Evolutionary conservation across 208 protist genomes (phyloP).

Genomic region (Leishmania mexicana): DNA sequence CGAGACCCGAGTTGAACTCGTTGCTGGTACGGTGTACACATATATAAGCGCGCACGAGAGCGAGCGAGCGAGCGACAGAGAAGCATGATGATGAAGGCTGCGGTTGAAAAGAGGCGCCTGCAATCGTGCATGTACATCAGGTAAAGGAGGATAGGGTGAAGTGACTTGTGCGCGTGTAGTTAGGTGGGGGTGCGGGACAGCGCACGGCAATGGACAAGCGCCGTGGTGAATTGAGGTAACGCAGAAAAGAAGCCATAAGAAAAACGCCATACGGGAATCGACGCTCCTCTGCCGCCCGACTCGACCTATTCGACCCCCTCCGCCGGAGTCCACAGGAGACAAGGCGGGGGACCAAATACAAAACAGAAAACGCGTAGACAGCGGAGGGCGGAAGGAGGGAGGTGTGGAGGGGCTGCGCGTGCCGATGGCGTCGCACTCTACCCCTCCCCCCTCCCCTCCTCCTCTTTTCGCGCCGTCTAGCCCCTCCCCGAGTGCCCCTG

Average conservation of each 20-base stretch:
- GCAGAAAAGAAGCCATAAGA: background rate
- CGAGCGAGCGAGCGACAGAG: background rate
- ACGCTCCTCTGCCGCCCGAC: background rate
- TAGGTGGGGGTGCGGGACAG: background rate
- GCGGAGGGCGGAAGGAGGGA: background rate
- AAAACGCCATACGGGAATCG: background rate
- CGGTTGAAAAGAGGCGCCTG: background rate
- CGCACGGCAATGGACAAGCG: background rate
- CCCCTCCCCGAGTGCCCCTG: background rate
- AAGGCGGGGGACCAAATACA: background rate
- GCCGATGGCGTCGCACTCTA: background rate
- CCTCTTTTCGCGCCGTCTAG: background rate
- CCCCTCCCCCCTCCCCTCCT: background rate
- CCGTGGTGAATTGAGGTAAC: background rate
- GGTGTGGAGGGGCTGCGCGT: background rate
- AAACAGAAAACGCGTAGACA: background rate
- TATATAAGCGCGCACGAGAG: background rate
- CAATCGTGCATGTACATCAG: conserved; percentile 1
- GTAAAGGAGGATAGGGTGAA: background rate
- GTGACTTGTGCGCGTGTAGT: background rate
- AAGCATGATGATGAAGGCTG: background rate
- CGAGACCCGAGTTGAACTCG: too few species aligned
- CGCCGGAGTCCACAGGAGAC: background rate
- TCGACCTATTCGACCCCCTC: background rate
- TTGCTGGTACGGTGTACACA: background rate